These are phyloP conservation scores for Pyrenophora graminea DNA, from an alignment of 2,329 filamentous ascomycete species.

Conservation along the genomic window DNA sequence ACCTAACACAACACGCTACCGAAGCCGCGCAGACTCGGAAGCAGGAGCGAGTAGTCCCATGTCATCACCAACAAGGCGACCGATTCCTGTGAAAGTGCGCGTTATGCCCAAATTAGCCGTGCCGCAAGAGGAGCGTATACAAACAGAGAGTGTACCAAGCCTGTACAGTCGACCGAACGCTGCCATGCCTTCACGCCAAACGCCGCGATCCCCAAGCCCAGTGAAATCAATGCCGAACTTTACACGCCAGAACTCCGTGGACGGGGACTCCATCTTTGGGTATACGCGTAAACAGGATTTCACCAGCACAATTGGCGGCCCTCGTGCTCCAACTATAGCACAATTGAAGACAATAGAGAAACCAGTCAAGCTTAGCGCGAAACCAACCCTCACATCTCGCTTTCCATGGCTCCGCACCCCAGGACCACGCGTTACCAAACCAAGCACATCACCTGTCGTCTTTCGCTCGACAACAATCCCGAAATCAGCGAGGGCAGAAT, in stretches of 20 bases:
- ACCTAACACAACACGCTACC: conserved; percentile 1
- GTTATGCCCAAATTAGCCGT: conserved; percentile 21
- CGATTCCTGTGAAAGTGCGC: conserved; percentile 27
- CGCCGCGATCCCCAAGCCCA: conserved; percentile 27
- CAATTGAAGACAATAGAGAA: no score
- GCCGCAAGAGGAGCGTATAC: conserved; percentile 3
- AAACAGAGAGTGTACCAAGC: conserved; percentile 20
- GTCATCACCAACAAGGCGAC: conserved; percentile 12
- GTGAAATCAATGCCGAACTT: conserved; percentile 29
- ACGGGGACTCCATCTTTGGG: conserved; percentile 30
- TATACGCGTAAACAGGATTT: conserved; percentile 20
- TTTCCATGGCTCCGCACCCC: conserved; percentile 33
- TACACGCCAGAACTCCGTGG: conserved; percentile 25
- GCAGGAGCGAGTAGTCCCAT: conserved; percentile 7
- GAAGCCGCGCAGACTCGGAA: conserved; percentile 16
- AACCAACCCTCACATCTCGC: conserved; percentile 7
- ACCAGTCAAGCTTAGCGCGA: no score
- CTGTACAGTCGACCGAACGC: conserved; percentile 18
- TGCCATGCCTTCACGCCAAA: background rate
- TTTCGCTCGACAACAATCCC: background rate
- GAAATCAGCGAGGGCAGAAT: no score
- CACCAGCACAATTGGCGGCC: conserved; percentile 16
- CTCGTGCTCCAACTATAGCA: conserved; percentile 1
- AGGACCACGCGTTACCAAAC: conserved; percentile 21
- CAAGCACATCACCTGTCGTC: conserved; percentile 11